phyloP scores from a whole-genome alignment of 495 filamentous ascomycete genomes.

The Aspergillus incahuasiensis region DNA sequence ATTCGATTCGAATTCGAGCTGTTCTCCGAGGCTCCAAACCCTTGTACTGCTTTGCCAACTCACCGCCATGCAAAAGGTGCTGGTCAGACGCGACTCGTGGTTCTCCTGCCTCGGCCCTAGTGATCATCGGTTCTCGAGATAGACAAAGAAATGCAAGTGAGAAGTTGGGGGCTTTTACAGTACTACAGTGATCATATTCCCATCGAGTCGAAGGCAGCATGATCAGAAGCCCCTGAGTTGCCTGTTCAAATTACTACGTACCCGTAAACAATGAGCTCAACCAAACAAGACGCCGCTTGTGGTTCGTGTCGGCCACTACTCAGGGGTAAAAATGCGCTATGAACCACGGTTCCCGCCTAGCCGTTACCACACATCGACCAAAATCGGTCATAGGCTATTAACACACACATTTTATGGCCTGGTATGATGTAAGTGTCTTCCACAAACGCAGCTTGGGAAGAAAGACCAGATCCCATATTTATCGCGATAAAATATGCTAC shows the following conservation, averaged over 20 bases:
- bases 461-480: neutral
- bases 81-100: neutral
- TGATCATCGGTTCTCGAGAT: neutral
- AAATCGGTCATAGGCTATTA: neutral
- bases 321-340: slow-evolving; percentile 27
- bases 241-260: neutral
- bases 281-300: slow-evolving; percentile 2
- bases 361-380: slow-evolving; percentile 3
- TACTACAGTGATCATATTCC: too few relatives aligned
- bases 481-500: slow-evolving; percentile 15
- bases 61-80: slow-evolving; percentile 14
- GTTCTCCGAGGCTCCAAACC: neutral
- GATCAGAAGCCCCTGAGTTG: neutral
- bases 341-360: slow-evolving; percentile 32
- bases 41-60: slow-evolving; percentile 4
- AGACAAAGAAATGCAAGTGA: neutral
- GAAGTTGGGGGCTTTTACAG: too few relatives aligned
- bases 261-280: slow-evolving; percentile 18
- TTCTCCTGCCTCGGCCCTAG: neutral
- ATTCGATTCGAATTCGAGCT: neutral
- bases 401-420: slow-evolving; percentile 1
- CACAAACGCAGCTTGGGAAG: neutral
- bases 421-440: neutral
- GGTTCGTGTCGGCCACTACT: slow-evolving; percentile 23
- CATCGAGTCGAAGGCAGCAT: neutral